phyloP scores from a whole-genome alignment of 371 early-diverging fungal genomes.

The Funneliformis caledonium region DNA sequence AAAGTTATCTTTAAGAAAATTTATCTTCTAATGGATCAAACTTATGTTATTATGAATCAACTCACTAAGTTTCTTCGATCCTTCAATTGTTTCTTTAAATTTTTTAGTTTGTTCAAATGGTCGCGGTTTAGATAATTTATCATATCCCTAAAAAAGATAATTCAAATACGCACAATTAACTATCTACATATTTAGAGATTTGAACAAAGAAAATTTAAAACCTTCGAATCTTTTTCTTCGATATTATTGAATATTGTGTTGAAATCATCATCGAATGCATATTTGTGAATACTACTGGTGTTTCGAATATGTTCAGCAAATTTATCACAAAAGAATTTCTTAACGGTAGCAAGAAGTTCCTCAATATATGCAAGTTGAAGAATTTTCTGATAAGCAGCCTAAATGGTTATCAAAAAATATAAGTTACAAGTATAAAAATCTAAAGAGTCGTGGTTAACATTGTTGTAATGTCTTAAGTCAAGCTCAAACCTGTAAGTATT shows the following conservation, averaged over 20 bases:
- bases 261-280: slow-evolving; percentile 51
- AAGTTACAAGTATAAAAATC: neutral
- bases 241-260: slow-evolving; percentile 49
- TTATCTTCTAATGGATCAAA: neutral
- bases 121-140: slow-evolving; percentile 67
- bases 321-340: slow-evolving; percentile 41
- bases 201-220: slow-evolving; percentile 20
- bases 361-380: slow-evolving; percentile 85
- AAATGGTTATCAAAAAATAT: neutral
- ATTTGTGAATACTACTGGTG: slow-evolving; percentile 10
- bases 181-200: neutral
- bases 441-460: neutral
- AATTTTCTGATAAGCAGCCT: slow-evolving; percentile 92
- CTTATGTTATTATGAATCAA: neutral
- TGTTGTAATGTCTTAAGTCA: neutral
- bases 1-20: neutral
- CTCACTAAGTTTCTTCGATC: slow-evolving; percentile 65
- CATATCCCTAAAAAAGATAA: slow-evolving; percentile 36
- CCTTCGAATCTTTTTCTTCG: slow-evolving; percentile 55
- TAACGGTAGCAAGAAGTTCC: slow-evolving; percentile 73
- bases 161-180: neutral
- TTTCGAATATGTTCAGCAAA: slow-evolving; percentile 22
- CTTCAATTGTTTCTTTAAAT: slow-evolving; percentile 75
- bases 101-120: slow-evolving; percentile 86
- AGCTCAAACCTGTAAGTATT: neutral